Evolutionary conservation across 768 basidiomycete genomes (phyloP).

Genomic region (Phaeotremella skinneri): DNA sequence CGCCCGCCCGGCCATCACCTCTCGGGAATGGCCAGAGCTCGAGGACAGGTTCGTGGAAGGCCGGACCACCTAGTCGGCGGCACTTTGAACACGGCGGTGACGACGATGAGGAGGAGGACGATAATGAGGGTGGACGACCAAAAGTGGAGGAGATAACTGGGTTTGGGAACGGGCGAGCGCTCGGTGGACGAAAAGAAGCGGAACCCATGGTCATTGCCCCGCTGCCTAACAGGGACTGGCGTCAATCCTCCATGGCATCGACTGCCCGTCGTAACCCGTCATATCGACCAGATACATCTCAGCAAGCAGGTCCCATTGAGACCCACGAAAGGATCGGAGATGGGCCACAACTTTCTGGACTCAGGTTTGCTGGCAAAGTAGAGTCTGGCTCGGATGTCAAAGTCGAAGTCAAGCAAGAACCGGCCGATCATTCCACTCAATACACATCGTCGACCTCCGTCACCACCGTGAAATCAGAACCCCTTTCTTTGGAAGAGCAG

Average conservation of each 20-base stretch:
- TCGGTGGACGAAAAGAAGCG: constrained; percentile 62
- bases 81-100: constrained; percentile 36
- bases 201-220: constrained; percentile 81
- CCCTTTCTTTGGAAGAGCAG: constrained; percentile 66
- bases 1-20: constrained; percentile 44
- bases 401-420: constrained; percentile 23
- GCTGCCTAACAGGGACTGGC: constrained; percentile 86
- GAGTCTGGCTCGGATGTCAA: constrained; percentile 20
- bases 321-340: constrained; percentile 67
- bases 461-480: constrained; percentile 49
- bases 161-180: constrained; percentile 69
- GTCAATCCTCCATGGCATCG: constrained; percentile 48
- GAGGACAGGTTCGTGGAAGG: constrained; percentile 14
- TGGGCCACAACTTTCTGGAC: constrained; percentile 67
- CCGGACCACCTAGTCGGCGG: constrained; percentile 35
- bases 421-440: constrained; percentile 35
- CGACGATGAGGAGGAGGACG: constrained; percentile 55
- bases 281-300: constrained; percentile 41
- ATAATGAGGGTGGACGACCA: constrained; percentile 40
- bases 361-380: constrained; percentile 54
- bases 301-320: constrained; percentile 18
- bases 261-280: constrained; percentile 62
- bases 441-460: constrained; percentile 52
- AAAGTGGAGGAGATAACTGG: constrained; percentile 70
- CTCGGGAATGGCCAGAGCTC: constrained; percentile 30